phyloP scores from a whole-genome alignment of 148 eudicot genomes.

The Beta vulgaris region DNA sequence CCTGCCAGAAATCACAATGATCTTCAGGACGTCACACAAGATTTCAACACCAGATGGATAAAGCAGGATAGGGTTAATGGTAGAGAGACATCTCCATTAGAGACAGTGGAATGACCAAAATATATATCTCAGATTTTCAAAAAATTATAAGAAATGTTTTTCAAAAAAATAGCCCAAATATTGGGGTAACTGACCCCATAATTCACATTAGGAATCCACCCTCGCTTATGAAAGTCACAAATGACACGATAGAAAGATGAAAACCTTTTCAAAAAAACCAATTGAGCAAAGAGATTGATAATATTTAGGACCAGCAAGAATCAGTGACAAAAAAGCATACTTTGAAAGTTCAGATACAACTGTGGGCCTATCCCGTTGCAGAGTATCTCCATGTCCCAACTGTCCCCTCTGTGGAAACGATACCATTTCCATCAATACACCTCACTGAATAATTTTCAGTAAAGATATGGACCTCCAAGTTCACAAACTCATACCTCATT shows the following conservation, averaged over 20 bases:
- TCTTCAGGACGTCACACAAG: neutral
- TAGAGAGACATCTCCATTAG: neutral
- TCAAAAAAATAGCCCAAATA: neutral
- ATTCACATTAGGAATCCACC: neutral
- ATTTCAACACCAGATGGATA: neutral
- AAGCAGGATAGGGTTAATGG: neutral
- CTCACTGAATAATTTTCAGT: constrained; percentile 5
- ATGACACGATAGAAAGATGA: neutral
- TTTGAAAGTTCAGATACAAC: constrained; percentile 76
- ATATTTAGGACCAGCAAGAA: neutral
- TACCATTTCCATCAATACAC: constrained; percentile 12
- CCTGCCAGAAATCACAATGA: constrained; percentile 35
- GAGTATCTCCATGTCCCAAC: constrained; percentile 91
- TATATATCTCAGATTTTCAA: neutral
- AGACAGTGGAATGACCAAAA: too few species aligned
- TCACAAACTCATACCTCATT: constrained; percentile 62
- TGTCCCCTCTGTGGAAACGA: constrained; percentile 78
- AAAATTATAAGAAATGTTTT: neutral
- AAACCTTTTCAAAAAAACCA: neutral
- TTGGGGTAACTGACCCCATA: neutral
- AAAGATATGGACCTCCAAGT: constrained; percentile 5
- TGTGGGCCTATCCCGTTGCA: constrained; percentile 92
- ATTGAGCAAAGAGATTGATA: neutral
- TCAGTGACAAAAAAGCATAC: constrained; percentile 38
- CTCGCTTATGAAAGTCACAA: neutral